Evolutionary conservation across 495 filamentous ascomycete genomes (phyloP).

Genomic region (Cercophora scortea): DNA sequence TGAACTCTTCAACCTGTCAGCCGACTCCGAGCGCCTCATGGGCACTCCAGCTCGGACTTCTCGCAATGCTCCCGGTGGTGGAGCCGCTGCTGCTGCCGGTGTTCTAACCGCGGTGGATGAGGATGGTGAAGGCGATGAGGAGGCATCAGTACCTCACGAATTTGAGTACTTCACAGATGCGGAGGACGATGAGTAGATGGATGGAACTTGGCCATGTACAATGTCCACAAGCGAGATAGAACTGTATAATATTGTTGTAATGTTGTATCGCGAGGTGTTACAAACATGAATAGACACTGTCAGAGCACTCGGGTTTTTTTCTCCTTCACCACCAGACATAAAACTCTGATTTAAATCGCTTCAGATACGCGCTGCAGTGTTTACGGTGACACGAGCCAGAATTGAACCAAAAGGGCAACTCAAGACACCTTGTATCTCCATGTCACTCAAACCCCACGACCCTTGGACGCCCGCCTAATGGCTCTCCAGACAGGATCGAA

Average conservation of each 20-base stretch:
- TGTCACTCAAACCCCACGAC: too few species aligned
- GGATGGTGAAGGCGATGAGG: constrained; percentile 75
- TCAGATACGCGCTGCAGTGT: too few species aligned
- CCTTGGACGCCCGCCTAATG: too few species aligned
- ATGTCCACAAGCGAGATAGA: neutral
- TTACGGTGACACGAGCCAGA: neutral
- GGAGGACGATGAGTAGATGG: constrained; percentile 45
- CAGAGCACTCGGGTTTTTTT: too few species aligned
- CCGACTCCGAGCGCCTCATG: too few species aligned
- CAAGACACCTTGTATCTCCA: too few species aligned
- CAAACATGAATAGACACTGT: neutral
- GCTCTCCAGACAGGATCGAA: too few species aligned
- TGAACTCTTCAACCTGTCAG: constrained; percentile 23
- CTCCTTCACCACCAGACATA: too few species aligned
- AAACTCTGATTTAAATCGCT: too few species aligned
- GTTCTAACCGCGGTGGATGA: constrained; percentile 80
- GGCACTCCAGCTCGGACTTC: neutral
- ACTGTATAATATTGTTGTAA: constrained; percentile 7
- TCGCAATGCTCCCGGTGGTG: constrained; percentile 24
- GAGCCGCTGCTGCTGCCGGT: constrained; percentile 68
- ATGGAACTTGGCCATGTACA: neutral
- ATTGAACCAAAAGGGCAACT: too few species aligned
- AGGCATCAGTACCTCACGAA: constrained; percentile 68
- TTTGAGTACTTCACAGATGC: constrained; percentile 83
- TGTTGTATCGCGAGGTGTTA: neutral